Evolutionary conservation across 495 filamentous ascomycete species (phyloP), one percentile per base, ranked within the genome.

Genomic region (Penicillium malachiteum): DNA sequence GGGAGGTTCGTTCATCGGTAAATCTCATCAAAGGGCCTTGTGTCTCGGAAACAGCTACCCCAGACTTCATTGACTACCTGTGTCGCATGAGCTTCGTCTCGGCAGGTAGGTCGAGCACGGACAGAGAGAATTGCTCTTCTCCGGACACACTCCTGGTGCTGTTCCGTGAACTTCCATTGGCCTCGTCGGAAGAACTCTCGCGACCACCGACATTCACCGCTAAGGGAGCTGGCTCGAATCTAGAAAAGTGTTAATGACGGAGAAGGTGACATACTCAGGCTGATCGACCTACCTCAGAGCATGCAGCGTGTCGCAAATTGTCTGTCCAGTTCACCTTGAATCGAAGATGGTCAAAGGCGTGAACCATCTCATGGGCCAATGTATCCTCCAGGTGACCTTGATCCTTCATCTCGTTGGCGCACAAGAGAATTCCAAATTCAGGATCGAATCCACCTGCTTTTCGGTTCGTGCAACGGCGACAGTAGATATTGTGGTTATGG

Each of bases 361-460:
- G 94, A 50, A 98, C 87, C 87, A 98, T 92, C 76, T 98, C 94
- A 73, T 98, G 94, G 40, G 94, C 88, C 65, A 98, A 77, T 33
- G 91, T 96, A 68, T 98, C 94, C 76, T 98, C 94, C 58, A 95
- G 64, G 63, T 95, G 88, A 2, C 83, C 79, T 44, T 82, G 77
- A 63, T 87, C 82, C 44, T 83, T 74, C 69, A 97, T 77, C 69
- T 89, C 83, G 66, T 98, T 97, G 31, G 95, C 89, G 68, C 95
- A 97, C 3, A 98, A 70, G 65, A 92, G 57, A 47, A 98, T 96
- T 4, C 94, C 94, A 61, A 89, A 87, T 32, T 88, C 78, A 0
- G 89, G 84, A 65, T 86, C 84, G 59, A 97, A 96, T 0, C 94
- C 95, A 12, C 93, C 94, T 11, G 76, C 78, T 64, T 87, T 85